Evolutionary conservation across 1,139 yeast genomes (phyloP), one percentile per base, ranked within the genome.

Genomic region (Spencermartinsiella ligniputridi): DNA sequence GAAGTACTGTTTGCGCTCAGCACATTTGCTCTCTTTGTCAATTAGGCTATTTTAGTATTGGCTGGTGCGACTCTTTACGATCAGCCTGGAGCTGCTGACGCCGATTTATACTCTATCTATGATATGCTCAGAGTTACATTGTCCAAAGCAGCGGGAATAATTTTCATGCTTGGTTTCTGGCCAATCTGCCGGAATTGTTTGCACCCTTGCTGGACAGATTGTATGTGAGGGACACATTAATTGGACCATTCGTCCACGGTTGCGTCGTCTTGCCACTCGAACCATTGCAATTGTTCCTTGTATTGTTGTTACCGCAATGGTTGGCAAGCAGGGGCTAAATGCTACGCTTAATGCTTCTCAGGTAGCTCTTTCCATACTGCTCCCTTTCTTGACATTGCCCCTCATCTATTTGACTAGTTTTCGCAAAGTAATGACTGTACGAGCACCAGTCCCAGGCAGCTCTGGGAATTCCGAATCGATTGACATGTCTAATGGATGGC

Each of bases 171-270:
- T 86, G 32, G 75, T 81, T 54, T 79, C 87, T 48, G 95, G 95
- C 9, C 87, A 83, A 58, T 79, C 87, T 49, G 90, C 95, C 0
- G 94, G 94, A 39, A 81, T 86, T 48, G 90, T 86, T 1, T 86
- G 95, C 61, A 86, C 95, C 0, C 82, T 86, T 65, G 87, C 94
- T 0, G 95, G 95, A 8, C 95, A 86, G 61, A 82, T 86, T 55
- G 89, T 86, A 2, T 75, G 86, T 53, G 95, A 86, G 62, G 95
- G 95, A 1, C 88, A 84, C 59, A 74, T 86, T 37, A 75, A 79
- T 49, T 85, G 95, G 94, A 76, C 76, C 15, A 61, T 83, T 39
- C 72, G 69, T 53, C 95, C 95, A 4, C 86, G 95, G 95, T 59
- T 81, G 40, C 73, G 95, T 60, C 71, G 95, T 55, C 60, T 86